A percentile compares a stretch with the other conserved stretches of the same genome.
These are phyloP conservation scores for Amanita pseudoporphyria DNA, from an alignment of 768 basidiomycete species.

Conservation along the genomic window DNA sequence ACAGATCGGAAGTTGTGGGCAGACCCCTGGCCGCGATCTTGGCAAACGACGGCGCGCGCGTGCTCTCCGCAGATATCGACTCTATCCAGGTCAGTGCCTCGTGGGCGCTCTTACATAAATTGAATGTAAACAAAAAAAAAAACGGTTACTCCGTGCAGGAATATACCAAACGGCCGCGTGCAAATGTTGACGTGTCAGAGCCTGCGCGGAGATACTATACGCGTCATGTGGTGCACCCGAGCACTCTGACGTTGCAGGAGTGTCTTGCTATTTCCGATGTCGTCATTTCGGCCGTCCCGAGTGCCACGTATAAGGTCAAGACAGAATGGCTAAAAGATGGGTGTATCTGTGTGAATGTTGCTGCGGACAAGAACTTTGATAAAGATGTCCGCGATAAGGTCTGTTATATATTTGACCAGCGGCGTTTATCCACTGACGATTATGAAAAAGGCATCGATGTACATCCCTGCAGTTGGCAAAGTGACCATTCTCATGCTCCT, in stretches of 20 bases:
- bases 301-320: constrained; percentile 74
- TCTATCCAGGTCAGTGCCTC: constrained; percentile 59
- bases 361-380: constrained; percentile 95
- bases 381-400: constrained; percentile 89
- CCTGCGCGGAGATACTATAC: constrained; percentile 55
- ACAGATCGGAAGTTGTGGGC: constrained; percentile 92
- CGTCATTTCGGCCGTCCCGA: constrained; percentile 91
- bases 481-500: constrained; percentile 97
- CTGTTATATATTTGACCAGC: constrained; percentile 11
- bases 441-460: constrained; percentile 74
- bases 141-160: constrained; percentile 35
- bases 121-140: too few species aligned
- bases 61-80: constrained; percentile 93
- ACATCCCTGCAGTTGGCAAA: constrained; percentile 95
- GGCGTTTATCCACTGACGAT: not conserved
- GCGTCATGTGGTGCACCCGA: constrained; percentile 72
- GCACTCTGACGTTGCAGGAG: constrained; percentile 59
- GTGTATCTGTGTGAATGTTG: constrained; percentile 87
- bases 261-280: constrained; percentile 85
- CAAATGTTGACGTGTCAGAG: constrained; percentile 18
- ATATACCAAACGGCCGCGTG: constrained; percentile 83
- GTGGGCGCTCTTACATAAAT: not conserved
- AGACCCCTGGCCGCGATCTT: constrained; percentile 92
- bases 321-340: constrained; percentile 90
- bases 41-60: constrained; percentile 93